Conservation (phyloP, 148 eudicot genomes). For the Rhododendron simsii region DNA sequence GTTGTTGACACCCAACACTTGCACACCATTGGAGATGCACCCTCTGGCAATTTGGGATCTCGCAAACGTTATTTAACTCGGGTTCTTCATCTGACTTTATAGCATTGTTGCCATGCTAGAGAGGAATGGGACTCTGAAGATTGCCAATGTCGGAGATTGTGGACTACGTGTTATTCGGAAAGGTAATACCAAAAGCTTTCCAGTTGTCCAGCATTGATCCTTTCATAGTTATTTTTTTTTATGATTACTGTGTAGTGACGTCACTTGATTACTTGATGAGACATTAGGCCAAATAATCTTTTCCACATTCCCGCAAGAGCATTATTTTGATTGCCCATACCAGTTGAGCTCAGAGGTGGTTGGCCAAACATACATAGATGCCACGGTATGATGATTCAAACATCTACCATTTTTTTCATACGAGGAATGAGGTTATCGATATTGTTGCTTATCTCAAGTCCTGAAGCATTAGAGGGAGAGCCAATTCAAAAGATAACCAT, state of each 20-base stretch:
- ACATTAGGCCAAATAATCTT: conserved; percentile 72
- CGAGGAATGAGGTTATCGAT: not conserved
- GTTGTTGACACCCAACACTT: not conserved
- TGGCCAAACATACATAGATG: conserved; percentile 84
- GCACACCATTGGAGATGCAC: not conserved
- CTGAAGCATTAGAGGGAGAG: not conserved
- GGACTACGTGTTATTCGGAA: conserved; percentile 79
- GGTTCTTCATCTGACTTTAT: conserved; percentile 1
- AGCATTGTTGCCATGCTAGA: conserved; percentile 88
- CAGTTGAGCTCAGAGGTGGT: conserved; percentile 87
- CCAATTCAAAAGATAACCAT: not conserved
- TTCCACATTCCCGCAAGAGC: conserved; percentile 82
- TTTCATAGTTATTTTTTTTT: not conserved
- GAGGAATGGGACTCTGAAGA: conserved; percentile 65
- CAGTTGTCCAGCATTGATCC: not conserved
- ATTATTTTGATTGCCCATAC: conserved; percentile 95
- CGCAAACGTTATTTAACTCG: not conserved
- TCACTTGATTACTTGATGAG: conserved; percentile 19
- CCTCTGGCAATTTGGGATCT: not conserved
- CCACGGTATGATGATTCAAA: conserved; percentile 46
- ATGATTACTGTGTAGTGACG: conserved; percentile 4
- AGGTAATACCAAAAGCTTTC: conserved; percentile 38
- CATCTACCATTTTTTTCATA: not conserved
- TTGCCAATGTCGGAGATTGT: conserved; percentile 94
- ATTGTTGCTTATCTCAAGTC: not conserved